Percentiles rank a stretch among this genome's conserved stretches.
These are phyloP conservation scores for Salisapilia sapeloensis DNA, from an alignment of 352 stramenopile species.

Conservation along the genomic window DNA sequence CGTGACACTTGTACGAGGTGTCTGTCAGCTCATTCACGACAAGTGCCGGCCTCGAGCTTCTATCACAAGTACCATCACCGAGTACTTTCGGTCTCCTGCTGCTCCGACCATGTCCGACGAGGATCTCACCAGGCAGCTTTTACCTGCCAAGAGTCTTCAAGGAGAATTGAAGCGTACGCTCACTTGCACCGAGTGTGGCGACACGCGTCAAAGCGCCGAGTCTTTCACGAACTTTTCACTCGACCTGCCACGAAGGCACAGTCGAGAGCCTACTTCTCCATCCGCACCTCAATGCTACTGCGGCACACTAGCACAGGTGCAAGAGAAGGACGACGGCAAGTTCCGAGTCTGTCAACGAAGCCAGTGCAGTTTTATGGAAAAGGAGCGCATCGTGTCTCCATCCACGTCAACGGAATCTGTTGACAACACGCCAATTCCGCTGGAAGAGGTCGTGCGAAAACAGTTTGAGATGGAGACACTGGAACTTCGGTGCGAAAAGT, in stretches of 20 bases:
- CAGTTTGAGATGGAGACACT: constrained; percentile 67
- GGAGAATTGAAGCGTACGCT: constrained; percentile 59
- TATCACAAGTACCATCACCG: constrained; percentile 16
- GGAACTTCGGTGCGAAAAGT: constrained; percentile 75
- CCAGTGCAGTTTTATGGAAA: neutral
- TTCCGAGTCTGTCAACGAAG: neutral
- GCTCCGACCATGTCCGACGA: constrained; percentile 8
- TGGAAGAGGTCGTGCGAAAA: constrained; percentile 47
- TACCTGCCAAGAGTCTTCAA: constrained; percentile 62
- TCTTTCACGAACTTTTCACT: constrained; percentile 80
- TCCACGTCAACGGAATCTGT: constrained; percentile 1
- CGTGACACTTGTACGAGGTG: constrained; percentile 18
- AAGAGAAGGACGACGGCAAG: constrained; percentile 10
- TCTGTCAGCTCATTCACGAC: constrained; percentile 4
- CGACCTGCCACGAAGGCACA: constrained; percentile 27
- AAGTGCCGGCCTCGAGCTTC: constrained; percentile 1
- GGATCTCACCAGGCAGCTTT: constrained; percentile 33
- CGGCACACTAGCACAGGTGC: constrained; percentile 15
- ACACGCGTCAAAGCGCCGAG: constrained; percentile 62
- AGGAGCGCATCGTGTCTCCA: neutral
- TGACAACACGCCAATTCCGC: constrained; percentile 7
- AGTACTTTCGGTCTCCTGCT: constrained; percentile 51
- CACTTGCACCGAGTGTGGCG: constrained; percentile 56
- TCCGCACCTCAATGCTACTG: constrained; percentile 32
- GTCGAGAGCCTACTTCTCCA: neutral